A percentile compares a stretch with the other conserved stretches of the same genome.
phyloP scores from a whole-genome alignment of 306 rosid species.

The Leucaena leucocephala region DNA sequence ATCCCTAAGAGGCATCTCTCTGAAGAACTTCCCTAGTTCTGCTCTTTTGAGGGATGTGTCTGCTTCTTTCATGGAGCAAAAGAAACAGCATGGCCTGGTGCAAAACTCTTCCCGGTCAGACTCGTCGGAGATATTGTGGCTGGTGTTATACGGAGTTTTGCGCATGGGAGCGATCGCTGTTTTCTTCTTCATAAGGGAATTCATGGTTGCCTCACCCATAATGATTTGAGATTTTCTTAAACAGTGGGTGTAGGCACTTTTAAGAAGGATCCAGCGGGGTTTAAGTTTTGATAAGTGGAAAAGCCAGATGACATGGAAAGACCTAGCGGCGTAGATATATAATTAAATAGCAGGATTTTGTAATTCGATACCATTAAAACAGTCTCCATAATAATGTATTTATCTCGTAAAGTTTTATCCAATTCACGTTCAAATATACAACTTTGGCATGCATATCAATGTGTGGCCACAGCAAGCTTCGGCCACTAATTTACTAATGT shows the following conservation, averaged over 20 bases:
- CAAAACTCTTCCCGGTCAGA: not conserved
- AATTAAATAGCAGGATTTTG: conserved; percentile 6
- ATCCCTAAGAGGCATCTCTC: conserved; percentile 1
- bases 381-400: not conserved
- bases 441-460: not conserved
- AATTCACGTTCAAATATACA: not conserved
- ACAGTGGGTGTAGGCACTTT: conserved; percentile 2
- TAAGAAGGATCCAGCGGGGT: not conserved
- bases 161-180: not conserved
- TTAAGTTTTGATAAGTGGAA: not conserved
- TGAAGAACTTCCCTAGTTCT: conserved; percentile 5
- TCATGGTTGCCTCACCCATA: not conserved
- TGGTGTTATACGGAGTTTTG: conserved; percentile 8
- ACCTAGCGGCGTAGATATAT: not conserved
- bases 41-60: conserved; percentile 18
- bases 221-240: not conserved
- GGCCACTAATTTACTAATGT: not conserved
- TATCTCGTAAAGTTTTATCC: not conserved
- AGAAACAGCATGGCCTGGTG: conserved; percentile 1
- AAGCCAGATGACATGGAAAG: not conserved
- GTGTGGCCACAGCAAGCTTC: not conserved
- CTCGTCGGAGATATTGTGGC: not conserved
- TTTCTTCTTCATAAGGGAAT: conserved; percentile 9
- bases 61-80: conserved; percentile 1
- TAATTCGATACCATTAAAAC: not conserved